Percentiles rank a stretch among this genome's conserved stretches.
Conservation (phyloP, 257 asterid genomes). For the Penstemon barbatus region DNA sequence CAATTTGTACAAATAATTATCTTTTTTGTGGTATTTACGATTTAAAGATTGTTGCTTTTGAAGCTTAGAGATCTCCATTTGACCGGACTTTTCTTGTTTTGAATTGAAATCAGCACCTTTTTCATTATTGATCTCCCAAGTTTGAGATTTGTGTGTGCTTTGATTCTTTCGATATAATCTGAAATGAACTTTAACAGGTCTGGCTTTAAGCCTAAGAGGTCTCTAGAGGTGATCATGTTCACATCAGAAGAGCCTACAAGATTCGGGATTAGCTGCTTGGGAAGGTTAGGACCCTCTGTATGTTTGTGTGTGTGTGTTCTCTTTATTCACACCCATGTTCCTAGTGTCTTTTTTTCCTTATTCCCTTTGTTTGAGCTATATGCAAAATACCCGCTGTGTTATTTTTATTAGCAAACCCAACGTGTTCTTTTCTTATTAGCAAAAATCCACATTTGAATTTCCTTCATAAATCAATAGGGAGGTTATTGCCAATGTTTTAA, state of each 20-base stretch:
- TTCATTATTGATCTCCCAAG: not conserved
- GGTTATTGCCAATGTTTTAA: no score
- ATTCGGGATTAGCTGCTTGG: conserved; percentile 93
- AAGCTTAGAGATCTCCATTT: not conserved
- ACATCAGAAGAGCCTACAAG: conserved; percentile 99
- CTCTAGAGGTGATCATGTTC: conserved; percentile 92
- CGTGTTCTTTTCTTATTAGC: no score
- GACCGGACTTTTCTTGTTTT: not conserved
- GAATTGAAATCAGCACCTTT: not conserved
- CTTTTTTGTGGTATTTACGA: not conserved
- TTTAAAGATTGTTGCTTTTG: not conserved
- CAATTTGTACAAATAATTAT: not conserved
- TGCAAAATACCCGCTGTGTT: no score
- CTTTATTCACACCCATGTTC: not conserved
- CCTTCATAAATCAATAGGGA: no score
- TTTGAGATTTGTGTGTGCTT: not conserved
- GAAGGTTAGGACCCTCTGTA: conserved; percentile 57
- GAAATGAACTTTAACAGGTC: conserved; percentile 43
- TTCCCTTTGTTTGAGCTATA: not conserved
- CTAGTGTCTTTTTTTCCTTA: not conserved
- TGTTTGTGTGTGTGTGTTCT: not conserved
- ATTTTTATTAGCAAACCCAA: no score
- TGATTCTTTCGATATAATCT: conserved; percentile 18
- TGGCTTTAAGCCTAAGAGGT: conserved; percentile 85
- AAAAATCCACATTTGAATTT: no score